phyloP scores from a whole-genome alignment of 2,329 filamentous ascomycete genomes.

The Alternaria brassicae region DNA sequence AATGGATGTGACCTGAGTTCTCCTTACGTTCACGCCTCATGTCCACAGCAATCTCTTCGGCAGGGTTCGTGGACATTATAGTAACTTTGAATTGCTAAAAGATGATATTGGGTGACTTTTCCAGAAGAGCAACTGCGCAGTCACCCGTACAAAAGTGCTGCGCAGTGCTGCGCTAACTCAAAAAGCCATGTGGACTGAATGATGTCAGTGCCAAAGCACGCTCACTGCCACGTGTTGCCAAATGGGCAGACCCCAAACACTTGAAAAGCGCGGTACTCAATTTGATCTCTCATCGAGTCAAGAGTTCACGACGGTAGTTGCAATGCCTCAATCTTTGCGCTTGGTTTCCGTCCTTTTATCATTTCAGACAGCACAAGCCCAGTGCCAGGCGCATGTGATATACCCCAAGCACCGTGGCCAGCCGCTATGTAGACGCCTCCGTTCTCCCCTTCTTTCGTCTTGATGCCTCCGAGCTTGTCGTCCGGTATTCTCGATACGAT shows the following conservation, averaged over 20 bases:
- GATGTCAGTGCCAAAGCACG: neutral
- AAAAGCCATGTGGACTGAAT: neutral
- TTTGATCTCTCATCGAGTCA: neutral
- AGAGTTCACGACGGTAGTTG: slow-evolving; percentile 33
- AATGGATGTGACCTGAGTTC: no score
- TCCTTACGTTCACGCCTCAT: neutral
- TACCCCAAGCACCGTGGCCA: slow-evolving; percentile 79
- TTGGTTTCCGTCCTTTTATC: slow-evolving; percentile 65
- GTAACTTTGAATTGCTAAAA: neutral
- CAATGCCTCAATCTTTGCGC: slow-evolving; percentile 66
- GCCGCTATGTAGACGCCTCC: slow-evolving; percentile 74
- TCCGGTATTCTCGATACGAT: slow-evolving; percentile 67
- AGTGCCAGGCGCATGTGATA: slow-evolving; percentile 65
- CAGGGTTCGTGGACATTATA: neutral
- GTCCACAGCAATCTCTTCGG: neutral
- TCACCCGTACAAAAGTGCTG: neutral
- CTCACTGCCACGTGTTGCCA: neutral
- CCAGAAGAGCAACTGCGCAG: neutral
- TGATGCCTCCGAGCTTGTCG: slow-evolving; percentile 60
- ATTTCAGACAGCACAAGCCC: slow-evolving; percentile 75
- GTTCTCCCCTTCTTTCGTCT: slow-evolving; percentile 51
- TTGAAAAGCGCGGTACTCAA: neutral
- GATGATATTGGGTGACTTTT: neutral
- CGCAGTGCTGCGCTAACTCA: neutral
- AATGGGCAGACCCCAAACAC: neutral